These are phyloP conservation scores for Hypericum androsaemum DNA, from an alignment of 345 rosid genomes.

Conservation along the genomic window DNA sequence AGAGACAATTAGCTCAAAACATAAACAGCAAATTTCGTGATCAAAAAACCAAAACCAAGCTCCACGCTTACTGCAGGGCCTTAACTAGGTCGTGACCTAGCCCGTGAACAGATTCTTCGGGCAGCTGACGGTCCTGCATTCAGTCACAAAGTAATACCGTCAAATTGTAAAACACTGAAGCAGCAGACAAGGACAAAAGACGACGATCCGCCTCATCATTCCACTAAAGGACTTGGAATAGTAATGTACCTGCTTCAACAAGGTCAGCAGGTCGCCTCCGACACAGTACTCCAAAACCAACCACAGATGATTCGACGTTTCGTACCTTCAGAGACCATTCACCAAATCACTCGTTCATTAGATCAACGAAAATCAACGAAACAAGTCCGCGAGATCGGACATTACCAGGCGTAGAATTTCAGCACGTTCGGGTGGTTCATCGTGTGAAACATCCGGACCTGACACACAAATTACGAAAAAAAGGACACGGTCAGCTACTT, in stretches of 20 bases:
- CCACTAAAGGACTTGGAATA: slow-evolving; percentile 3
- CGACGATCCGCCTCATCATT: no score
- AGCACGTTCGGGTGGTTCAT: slow-evolving; percentile 72
- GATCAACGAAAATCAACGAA: not conserved
- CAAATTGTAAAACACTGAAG: slow-evolving; percentile 2
- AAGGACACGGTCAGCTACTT: not conserved
- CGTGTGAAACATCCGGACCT: slow-evolving; percentile 90
- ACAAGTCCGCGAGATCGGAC: not conserved
- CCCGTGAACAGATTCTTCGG: slow-evolving; percentile 84
- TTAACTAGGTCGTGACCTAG: slow-evolving; percentile 65
- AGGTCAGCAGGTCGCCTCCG: slow-evolving; percentile 84
- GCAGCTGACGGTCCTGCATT: slow-evolving; percentile 73
- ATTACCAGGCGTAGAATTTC: slow-evolving; percentile 80
- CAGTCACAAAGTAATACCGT: slow-evolving; percentile 5
- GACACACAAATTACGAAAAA: slow-evolving; percentile 15
- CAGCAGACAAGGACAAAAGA: slow-evolving; percentile 3
- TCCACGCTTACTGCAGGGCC: slow-evolving; percentile 66
- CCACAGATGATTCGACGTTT: slow-evolving; percentile 97
- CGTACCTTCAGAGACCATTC: slow-evolving; percentile 45
- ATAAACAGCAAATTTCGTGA: slow-evolving; percentile 6
- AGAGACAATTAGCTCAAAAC: slow-evolving; percentile 4
- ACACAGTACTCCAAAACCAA: slow-evolving; percentile 93
- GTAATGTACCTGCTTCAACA: slow-evolving; percentile 68
- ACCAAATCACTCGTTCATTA: not conserved
- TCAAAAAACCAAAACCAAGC: slow-evolving; percentile 4